Evolutionary conservation across 2,329 filamentous ascomycete genomes (phyloP).

Genomic region (Nemania serpens): DNA sequence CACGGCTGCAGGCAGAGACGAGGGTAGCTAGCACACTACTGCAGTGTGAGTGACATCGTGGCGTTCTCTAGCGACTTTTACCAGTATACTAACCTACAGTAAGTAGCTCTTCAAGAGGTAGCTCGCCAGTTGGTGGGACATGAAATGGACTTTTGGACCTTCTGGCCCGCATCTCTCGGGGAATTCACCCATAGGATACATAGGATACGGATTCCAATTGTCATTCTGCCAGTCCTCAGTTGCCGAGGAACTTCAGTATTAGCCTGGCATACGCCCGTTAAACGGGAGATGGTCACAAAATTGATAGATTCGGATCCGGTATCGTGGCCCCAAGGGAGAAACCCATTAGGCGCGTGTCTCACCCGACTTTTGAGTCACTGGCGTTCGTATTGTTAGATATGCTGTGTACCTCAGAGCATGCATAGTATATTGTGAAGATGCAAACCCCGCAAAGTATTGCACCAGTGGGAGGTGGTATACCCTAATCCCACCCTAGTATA

Average conservation of each 20-base stretch:
- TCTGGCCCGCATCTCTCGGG: slow-evolving; percentile 35
- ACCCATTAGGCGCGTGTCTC: slow-evolving; percentile 29
- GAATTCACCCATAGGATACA: slow-evolving; percentile 17
- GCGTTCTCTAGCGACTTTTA: slow-evolving; percentile 35
- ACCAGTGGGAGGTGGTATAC: neutral
- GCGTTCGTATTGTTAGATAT: slow-evolving; percentile 29
- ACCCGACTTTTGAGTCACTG: slow-evolving; percentile 27
- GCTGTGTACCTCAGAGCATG: slow-evolving; percentile 25
- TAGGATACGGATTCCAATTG: slow-evolving; percentile 36
- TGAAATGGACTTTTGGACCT: slow-evolving; percentile 16
- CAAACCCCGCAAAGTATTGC: slow-evolving; percentile 28
- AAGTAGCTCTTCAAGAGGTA: slow-evolving; percentile 34
- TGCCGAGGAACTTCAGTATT: slow-evolving; percentile 22
- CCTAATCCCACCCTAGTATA: neutral
- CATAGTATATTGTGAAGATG: slow-evolving; percentile 12
- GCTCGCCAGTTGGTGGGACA: slow-evolving; percentile 45
- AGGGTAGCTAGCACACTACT: slow-evolving; percentile 25
- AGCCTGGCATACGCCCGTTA: neutral
- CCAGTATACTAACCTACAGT: slow-evolving; percentile 10
- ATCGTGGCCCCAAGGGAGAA: slow-evolving; percentile 3
- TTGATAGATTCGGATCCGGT: neutral
- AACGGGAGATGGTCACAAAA: too few species aligned
- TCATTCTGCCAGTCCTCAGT: slow-evolving; percentile 36
- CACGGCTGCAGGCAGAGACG: slow-evolving; percentile 39
- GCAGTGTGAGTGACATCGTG: slow-evolving; percentile 26